These are phyloP conservation scores for Mycena pura DNA, from an alignment of 768 basidiomycete species.

Conservation along the genomic window DNA sequence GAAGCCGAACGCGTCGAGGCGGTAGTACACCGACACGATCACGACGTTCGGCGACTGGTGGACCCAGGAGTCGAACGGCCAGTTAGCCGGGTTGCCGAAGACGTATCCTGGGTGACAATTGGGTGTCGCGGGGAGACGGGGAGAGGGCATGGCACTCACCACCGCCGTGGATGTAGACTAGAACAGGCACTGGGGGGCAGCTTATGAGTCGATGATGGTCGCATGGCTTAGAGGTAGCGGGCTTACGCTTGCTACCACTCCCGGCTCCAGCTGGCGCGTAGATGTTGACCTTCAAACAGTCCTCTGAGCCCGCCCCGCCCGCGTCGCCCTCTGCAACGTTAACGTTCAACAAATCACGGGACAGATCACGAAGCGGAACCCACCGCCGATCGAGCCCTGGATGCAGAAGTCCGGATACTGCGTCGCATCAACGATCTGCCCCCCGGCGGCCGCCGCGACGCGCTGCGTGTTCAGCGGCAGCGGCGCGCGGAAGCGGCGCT, in stretches of 20 bases:
- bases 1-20: conserved; percentile 69
- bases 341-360: not conserved
- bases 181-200: conserved; percentile 45
- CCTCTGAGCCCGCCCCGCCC: conserved; percentile 71
- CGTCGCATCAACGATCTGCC: conserved; percentile 56
- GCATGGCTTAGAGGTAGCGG: not conserved
- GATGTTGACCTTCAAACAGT: conserved; percentile 72
- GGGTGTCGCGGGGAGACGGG: not conserved
- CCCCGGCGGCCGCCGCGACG: conserved; percentile 41
- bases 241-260: conserved; percentile 53
- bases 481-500: conserved; percentile 59
- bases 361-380: not conserved
- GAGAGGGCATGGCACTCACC: conserved; percentile 30
- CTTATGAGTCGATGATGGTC: not conserved
- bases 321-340: conserved; percentile 52
- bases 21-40: conserved; percentile 72
- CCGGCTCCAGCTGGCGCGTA: conserved; percentile 60
- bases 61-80: conserved; percentile 73
- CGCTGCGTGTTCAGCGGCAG: conserved; percentile 57
- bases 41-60: conserved; percentile 67
- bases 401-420: conserved; percentile 64
- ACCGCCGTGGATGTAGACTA: conserved; percentile 59
- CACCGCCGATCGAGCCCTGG: conserved; percentile 61
- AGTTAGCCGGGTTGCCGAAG: conserved; percentile 66
- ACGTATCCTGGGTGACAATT: conserved; percentile 49